A percentile compares a stretch with the other conserved stretches of the same genome.
These are phyloP conservation scores for Cladosporium cucumerinum DNA, from an alignment of 2,329 filamentous ascomycete species.

Conservation along the genomic window DNA sequence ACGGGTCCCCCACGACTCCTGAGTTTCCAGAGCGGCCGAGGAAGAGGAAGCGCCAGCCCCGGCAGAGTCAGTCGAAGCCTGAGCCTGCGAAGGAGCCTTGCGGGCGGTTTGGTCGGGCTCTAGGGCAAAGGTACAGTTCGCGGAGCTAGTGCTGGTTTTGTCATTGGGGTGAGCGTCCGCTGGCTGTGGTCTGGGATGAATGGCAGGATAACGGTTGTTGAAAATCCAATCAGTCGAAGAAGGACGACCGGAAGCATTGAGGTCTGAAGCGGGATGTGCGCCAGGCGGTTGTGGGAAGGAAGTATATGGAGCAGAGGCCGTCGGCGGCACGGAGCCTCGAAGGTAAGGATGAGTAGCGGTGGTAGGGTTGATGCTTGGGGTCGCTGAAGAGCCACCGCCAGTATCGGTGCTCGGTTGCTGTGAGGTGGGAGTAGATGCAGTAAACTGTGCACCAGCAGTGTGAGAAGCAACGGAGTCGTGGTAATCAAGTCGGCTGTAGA, in stretches of 20 bases:
- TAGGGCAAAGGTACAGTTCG: background rate
- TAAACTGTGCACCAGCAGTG: background rate
- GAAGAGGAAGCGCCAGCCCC: background rate
- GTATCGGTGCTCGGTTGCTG: background rate
- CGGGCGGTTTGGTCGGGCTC: too few species aligned
- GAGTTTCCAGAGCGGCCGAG: background rate
- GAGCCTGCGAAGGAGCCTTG: background rate
- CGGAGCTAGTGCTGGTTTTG: background rate
- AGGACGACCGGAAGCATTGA: background rate
- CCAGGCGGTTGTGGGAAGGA: background rate
- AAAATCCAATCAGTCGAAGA: background rate
- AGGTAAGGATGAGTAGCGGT: background rate
- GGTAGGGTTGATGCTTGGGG: background rate
- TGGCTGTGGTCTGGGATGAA: background rate
- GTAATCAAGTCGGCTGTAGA: background rate
- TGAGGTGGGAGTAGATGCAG: background rate
- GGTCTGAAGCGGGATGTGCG: background rate
- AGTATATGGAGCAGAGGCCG: background rate
- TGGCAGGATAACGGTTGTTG: background rate
- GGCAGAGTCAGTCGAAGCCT: background rate
- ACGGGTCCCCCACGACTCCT: too few species aligned
- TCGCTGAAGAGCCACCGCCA: background rate
- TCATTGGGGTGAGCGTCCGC: background rate
- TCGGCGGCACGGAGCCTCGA: background rate
- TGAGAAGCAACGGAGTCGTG: background rate